Percentiles rank a stretch among this genome's conserved stretches.
Evolutionary conservation across 140 eudicot genomes (phyloP).

Genomic region (Bidens hawaiensis): DNA sequence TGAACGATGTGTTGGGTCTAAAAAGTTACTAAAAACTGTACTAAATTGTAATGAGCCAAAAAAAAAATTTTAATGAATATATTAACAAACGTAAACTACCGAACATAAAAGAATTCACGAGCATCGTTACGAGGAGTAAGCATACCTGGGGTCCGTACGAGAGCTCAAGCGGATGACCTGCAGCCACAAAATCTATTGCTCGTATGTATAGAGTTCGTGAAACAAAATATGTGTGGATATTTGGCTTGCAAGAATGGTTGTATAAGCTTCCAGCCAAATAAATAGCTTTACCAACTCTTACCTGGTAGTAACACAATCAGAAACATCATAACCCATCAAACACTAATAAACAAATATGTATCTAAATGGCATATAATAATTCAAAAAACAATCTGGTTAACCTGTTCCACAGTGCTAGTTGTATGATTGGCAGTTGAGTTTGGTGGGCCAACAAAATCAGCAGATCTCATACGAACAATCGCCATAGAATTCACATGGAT

Average conservation of each 20-base stretch:
- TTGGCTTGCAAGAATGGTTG: conserved; percentile 95
- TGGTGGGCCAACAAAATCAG: conserved; percentile 27
- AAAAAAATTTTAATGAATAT: too few species aligned
- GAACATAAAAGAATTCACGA: too few species aligned
- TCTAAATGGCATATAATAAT: neutral
- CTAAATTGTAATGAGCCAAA: too few species aligned
- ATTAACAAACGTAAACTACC: too few species aligned
- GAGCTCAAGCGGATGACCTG: conserved; percentile 69
- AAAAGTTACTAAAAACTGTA: too few species aligned
- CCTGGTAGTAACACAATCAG: conserved; percentile 36
- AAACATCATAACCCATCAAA: conserved; percentile 9
- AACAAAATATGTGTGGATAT: conserved; percentile 74
- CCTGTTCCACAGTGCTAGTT: conserved; percentile 89
- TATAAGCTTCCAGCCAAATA: conserved; percentile 82
- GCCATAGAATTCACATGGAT: conserved; percentile 88
- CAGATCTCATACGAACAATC: conserved; percentile 54
- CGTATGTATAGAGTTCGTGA: conserved; percentile 73
- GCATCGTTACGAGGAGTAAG: too few species aligned
- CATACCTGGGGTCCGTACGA: conserved; percentile 98
- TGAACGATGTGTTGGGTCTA: too few species aligned
- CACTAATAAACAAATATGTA: neutral
- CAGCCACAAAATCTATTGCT: conserved; percentile 51
- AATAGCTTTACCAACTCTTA: conserved; percentile 89
- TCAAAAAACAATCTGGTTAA: conserved; percentile 17
- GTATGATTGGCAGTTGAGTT: conserved; percentile 30